Evolutionary conservation across 805 yeast species (phyloP), one percentile per base, ranked within the genome.

Genomic region (Saccharomycopsis malanga): DNA sequence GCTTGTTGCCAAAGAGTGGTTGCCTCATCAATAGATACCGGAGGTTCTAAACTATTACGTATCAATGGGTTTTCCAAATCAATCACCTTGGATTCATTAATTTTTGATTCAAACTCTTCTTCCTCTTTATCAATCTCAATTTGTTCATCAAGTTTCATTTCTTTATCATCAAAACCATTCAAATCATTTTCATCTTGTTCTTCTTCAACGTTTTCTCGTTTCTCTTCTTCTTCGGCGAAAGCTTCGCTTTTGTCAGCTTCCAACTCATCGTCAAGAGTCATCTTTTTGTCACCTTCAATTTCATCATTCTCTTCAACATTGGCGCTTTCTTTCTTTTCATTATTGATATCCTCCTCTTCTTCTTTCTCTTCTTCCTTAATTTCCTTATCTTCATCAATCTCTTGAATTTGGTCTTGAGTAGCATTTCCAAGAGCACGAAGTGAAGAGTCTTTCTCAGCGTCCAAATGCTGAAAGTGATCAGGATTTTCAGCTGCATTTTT

Each of bases 401-500:
- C 62, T 60, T 87, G 93, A 14, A 76, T 68, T 58, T 84, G 88
- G 39, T 88, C 96, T 57, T 80, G 75, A 50, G 79, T 77, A 4
- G 96, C 95, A 38, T 89, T 81, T 20, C 98, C 98, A 44, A 93
- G 67, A 0, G 98, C 98, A 63, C 93, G 98, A 0, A 95, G 86
- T 42, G 86, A 89, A 47, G 68, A 71, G 24, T 82, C 79, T 52
- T 83, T 82, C 39, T 82, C 89, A 41, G 88, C 89, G 34, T 84
- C 87, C 43, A 83, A 70, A 57, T 86, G 93, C 59, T 86, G 87
- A 62, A 87, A 84, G 57, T 87, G 95, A 58, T 87, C 95, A 0
- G 94, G 89, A 43, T 79, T 73, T 52, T 79, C 82, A 50, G 76
- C 80, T 10, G 81, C 79, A 21, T 69, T 66, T 45, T 76, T 73